Conservation (phyloP, 306 rosid species). For the Parietaria judaica region DNA sequence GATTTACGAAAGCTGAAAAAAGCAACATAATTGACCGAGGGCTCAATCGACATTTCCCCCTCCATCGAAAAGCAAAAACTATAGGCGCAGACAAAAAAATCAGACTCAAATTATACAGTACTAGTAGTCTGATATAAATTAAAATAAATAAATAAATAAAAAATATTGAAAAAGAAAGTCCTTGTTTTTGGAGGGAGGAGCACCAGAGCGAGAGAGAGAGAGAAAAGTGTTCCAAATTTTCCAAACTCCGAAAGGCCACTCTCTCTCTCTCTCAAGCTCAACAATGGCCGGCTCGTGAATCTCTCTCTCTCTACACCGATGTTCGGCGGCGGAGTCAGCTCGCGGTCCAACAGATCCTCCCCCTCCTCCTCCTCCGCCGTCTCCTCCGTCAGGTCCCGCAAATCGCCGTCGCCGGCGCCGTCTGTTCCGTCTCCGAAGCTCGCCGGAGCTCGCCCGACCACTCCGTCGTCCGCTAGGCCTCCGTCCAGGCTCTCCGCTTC, state of each 20-base stretch:
- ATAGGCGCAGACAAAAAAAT: background rate
- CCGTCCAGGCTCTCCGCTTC: slow-evolving; percentile 37
- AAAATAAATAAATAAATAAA: background rate
- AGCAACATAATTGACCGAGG: background rate
- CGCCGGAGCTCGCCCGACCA: slow-evolving; percentile 35
- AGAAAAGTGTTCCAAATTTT: background rate
- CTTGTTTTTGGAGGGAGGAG: slow-evolving; percentile 49
- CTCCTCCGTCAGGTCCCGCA: slow-evolving; percentile 51
- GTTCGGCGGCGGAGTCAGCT: slow-evolving; percentile 27
- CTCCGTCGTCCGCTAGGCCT: slow-evolving; percentile 47
- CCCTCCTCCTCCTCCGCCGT: slow-evolving; percentile 42
- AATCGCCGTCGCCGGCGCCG: slow-evolving; percentile 21
- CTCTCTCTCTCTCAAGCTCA: background rate
- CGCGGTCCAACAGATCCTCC: slow-evolving; percentile 50
- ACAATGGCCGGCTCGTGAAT: slow-evolving; percentile 40
- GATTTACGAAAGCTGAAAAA: background rate
- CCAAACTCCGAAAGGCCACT: slow-evolving; percentile 7
- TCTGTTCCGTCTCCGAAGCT: slow-evolving; percentile 20
- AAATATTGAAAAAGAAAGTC: slow-evolving; percentile 5
- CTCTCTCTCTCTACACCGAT: slow-evolving; percentile 26
- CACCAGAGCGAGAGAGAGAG: background rate
- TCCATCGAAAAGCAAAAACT: slow-evolving; percentile 1
- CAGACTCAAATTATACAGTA: slow-evolving; percentile 11
- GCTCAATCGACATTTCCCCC: slow-evolving; percentile 10
- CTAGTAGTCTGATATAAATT: too few species aligned